phyloP scores from a whole-genome alignment of 176 grass and related monocot genomes.

The Dactylis glomerata region DNA sequence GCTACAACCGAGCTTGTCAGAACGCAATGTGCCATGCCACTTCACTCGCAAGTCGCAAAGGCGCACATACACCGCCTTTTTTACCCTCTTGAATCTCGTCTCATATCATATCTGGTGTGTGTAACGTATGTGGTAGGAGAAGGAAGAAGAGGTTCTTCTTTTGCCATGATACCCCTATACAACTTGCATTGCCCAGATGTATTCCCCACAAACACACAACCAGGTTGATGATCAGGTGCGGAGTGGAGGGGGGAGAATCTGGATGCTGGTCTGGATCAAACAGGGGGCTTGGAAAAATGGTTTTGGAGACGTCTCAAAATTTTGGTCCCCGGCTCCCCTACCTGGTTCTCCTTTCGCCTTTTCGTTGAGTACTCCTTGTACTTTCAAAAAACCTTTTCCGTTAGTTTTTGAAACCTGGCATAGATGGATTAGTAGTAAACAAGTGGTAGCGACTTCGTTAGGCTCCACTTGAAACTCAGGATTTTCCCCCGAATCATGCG shows the following conservation, averaged over 20 bases:
- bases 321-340: background rate
- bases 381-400: background rate
- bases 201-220: slow-evolving; percentile 11
- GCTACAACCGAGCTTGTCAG: background rate
- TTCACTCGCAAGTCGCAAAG: slow-evolving; percentile 11
- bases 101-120: background rate
- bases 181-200: slow-evolving; percentile 3
- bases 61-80: background rate
- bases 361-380: background rate
- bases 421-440: background rate
- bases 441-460: background rate
- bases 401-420: background rate
- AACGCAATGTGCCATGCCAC: slow-evolving; percentile 34
- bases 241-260: background rate
- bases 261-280: slow-evolving; percentile 10
- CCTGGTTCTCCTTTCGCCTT: background rate
- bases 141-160: slow-evolving; percentile 16
- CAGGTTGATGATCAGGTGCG: slow-evolving; percentile 7
- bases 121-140: background rate
- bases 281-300: background rate
- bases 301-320: background rate
- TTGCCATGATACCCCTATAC: slow-evolving; percentile 16
- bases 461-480: background rate
- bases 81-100: background rate
- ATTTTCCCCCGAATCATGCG: background rate